phyloP scores from a whole-genome alignment of 2,329 filamentous ascomycete species.

The Aspergillus japonicus region DNA sequence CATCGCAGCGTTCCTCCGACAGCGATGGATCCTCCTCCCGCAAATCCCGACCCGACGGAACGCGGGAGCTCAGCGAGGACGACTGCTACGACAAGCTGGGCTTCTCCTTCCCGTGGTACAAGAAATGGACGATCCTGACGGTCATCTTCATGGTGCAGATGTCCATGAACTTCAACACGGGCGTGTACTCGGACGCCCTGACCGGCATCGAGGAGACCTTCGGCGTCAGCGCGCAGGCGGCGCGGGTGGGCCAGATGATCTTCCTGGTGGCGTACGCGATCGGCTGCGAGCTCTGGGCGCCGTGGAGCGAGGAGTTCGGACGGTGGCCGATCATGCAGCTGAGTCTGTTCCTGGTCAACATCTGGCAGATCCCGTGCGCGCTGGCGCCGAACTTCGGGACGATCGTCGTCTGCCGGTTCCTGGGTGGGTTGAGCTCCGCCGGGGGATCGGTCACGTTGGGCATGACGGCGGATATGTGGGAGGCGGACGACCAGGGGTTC shows the following conservation, averaged over 20 bases:
- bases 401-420: conserved; percentile 67
- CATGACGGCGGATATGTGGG: conserved; percentile 74
- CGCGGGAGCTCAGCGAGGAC: conserved; percentile 47
- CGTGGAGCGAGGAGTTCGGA: conserved; percentile 81
- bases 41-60: conserved; percentile 14
- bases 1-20: background rate
- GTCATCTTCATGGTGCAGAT: conserved; percentile 72
- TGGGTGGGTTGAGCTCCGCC: conserved; percentile 69
- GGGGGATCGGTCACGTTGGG: conserved; percentile 72
- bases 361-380: conserved; percentile 72
- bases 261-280: conserved; percentile 80
- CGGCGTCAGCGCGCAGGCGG: conserved; percentile 64
- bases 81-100: conserved; percentile 68
- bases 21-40: background rate
- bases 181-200: conserved; percentile 69
- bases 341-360: conserved; percentile 71
- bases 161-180: conserved; percentile 78
- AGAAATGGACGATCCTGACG: conserved; percentile 72
- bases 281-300: conserved; percentile 84
- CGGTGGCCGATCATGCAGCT: conserved; percentile 73
- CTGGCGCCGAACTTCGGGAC: conserved; percentile 71
- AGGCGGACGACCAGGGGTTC: conserved; percentile 70
- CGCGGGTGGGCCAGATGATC: conserved; percentile 71
- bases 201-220: conserved; percentile 67
- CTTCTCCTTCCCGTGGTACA: conserved; percentile 58